Evolutionary conservation across 148 eudicot genomes (phyloP).

Genomic region (Fagopyrum tataricum): DNA sequence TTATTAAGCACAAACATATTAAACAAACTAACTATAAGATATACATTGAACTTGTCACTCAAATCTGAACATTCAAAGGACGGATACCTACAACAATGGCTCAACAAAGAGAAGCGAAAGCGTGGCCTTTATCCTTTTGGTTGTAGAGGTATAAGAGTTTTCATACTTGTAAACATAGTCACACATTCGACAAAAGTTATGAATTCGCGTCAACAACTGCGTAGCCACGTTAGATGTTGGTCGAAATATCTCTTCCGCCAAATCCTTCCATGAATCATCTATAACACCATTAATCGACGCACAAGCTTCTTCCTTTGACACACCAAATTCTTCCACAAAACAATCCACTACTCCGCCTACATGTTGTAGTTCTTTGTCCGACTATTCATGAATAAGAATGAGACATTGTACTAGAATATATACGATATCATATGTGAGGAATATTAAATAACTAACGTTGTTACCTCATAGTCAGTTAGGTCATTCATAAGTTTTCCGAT

Average conservation of each 20-base stretch:
- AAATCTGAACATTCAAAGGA: no score
- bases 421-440: no score
- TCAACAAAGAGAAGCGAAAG: neutral
- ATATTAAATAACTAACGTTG: no score
- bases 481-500: no score
- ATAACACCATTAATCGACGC: neutral
- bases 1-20: no score
- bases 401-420: no score
- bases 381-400: no score
- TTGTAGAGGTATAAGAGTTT: neutral
- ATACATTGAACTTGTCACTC: no score
- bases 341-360: neutral
- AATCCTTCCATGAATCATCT: neutral
- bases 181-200: neutral
- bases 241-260: neutral
- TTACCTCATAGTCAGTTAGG: neutral
- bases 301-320: neutral
- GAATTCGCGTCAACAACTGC: neutral
- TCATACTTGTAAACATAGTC: neutral
- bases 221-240: neutral
- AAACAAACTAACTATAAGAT: no score
- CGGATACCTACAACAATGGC: neutral
- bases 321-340: neutral
- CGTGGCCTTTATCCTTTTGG: neutral
- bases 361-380: neutral